Base-by-base conservation (phyloP, 163 green algal genomes). In the Volvox carteri region DNA sequence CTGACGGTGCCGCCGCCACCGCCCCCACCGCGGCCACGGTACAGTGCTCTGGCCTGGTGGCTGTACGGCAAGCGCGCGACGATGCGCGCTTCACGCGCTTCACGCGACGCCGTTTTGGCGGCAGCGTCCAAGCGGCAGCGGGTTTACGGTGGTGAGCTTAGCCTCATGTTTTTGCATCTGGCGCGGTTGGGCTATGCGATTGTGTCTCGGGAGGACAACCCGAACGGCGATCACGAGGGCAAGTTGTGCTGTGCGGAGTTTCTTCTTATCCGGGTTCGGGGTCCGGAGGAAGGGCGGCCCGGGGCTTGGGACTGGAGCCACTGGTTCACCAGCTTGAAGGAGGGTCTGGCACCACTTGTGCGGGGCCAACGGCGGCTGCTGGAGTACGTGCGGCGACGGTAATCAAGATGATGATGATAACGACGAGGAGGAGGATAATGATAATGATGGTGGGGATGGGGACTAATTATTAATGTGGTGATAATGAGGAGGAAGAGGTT, bases 121-220 rank as follows among this genome's bases (percentile, higher is more conserved):
- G 21, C 58, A 11, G 41, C 14, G 35, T 14, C 23, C 12, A 25
- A 41, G 42, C 58, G 41, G 28, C 41, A 77, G 11, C 39, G 37
- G 18, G 41, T 86, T 39, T 46, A 76, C 78, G 58, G 28, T n/a
- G 78, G 58, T 41, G 60, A 77, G 21, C 35, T 86, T 56, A 35
- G 56, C 56, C 60, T 86, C n/a, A n/a, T 86, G 58, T 65, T 86
- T 3, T 41, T 76, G 58, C 78, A 86, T 41, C 28, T 86, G 41
- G 60, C 78, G 28, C 58, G 60, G 58, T 62, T 86, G 39, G 78
- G 78, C 16, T 86, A 86, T 41, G 78, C 37, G 8, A 16, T 77
- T 0, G 78, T 86, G 39, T 46, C 37, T 5, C 48, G 60, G 41
- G 78, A 86, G 60, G 60, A 77, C 60, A 86, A 86, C 60, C 78